Base-by-base conservation (phyloP, 192 early-diverging fungal genomes). In the Rhizophlyctis rosea region DNA sequence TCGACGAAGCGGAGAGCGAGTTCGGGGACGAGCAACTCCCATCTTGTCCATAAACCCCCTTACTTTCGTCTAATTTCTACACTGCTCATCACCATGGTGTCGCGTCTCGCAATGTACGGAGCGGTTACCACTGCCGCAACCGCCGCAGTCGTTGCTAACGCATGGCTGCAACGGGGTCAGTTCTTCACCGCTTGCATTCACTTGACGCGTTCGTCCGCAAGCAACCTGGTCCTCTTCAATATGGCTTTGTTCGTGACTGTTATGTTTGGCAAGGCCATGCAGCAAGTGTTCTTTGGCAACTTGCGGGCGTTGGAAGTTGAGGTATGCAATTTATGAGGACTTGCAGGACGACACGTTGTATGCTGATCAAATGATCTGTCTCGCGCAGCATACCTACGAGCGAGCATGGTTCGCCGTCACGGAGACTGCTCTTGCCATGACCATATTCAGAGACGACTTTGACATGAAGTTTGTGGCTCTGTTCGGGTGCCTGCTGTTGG, bases 321-420 rank as follows among this genome's bases (percentile, higher is more conserved):
- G 76, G 89, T 89, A 74, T 24, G 66, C 14, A 21, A 3, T 11
- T 31, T n/a, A n/a, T n/a, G n/a, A 13, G 2, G 28, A 3, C 53
- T 3, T 54, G 23, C 27, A 13, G 30, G 53, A 18, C 16, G 21
- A 16, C 29, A 25, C 47, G 13, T 34, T 18, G 0, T 70, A 11
- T 34, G 53, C 53, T 3, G 3, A 54, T 7, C 21, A 27, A 4
- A 21, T 54, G 28, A 29, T 29, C 18, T 47, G 47, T 47, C 1
- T 36, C 16, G 23, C 57, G 16, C 31, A 91, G 88, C 95, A 96
- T 64, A 76, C 98, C n/a, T 98, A 99, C 65, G 96, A 99, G 69
- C 83, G 90, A 25, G 90, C 93, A 11, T 99, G 96, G 96, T 92
- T 95, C 72, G 91, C 94, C 7, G 87, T 99, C 36, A 96, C 94